Base-by-base conservation (phyloP, 108 stramenopile species). In the Cyclotella atomus region DNA sequence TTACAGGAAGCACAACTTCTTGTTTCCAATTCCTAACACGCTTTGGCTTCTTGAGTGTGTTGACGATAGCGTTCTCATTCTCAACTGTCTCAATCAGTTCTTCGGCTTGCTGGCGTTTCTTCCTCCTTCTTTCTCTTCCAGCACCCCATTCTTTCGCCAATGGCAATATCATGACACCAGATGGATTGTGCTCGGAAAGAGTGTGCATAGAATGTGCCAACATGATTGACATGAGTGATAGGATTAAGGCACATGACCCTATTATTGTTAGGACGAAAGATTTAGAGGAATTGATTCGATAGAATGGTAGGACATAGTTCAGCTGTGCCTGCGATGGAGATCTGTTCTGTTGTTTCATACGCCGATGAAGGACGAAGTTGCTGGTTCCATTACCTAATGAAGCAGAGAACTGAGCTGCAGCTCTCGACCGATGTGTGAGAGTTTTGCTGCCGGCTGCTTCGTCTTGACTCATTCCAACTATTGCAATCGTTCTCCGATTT, bases 301-400 rank as follows among this genome's bases (percentile, higher is more conserved):
- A 73, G 43, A 67, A 80, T 25, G 79, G 79, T n/a, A 80, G 79
- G 68, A 72, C 68, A 49, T 80, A 80, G 15, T 45, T 30, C 20
- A 65, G 14, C 5, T 3, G 64, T 7, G 45, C 46, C 29, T 27
- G 64, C 7, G 28, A 19, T 4, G 12, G 12, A 30, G 4, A 9
- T 17, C 49, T 65, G 27, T 2, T 14, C 14, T 1, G 64, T 16
- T 47, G 46, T 61, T 41, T 61, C 3, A 41, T 41, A 3, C 38
- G 60, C 2, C 28, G 14, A 43, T n/a, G 60, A 10, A 20, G 36
- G 21, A 41, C 36, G 20, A 27, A 24, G 7, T 61, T 36, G 20
- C 9, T 24, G 38, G 2, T 27, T 12, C 4, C 3, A 24, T 38
- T 16, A 10, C 27, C 23, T 24, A 20, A 21, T 6, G 21, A 27